A percentile compares a stretch with the other conserved stretches of the same genome.
These are phyloP conservation scores for Powellomyces hirtus DNA, from an alignment of 192 early-diverging fungal species.

Conservation along the genomic window DNA sequence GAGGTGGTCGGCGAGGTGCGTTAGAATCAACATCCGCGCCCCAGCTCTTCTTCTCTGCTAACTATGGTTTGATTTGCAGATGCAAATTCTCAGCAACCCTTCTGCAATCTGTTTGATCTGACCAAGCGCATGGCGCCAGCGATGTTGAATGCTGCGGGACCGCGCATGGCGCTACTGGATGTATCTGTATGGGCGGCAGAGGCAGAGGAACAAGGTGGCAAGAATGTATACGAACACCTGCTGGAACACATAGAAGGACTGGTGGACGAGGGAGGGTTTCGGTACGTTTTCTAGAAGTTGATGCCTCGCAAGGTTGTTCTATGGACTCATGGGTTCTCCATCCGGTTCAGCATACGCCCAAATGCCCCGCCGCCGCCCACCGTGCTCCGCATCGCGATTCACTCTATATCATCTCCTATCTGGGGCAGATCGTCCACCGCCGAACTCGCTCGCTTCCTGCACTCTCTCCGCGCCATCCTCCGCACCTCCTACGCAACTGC, in stretches of 20 bases:
- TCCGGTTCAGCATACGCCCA: conserved; percentile 9
- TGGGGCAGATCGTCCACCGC: conserved; percentile 62
- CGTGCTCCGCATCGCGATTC: conserved; percentile 76
- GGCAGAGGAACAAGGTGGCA: not conserved
- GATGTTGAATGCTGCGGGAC: conserved; percentile 44
- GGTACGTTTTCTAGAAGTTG: too few relatives aligned
- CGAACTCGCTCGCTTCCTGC: conserved; percentile 56
- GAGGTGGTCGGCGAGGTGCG: too few relatives aligned
- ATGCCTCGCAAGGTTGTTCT: too few relatives aligned
- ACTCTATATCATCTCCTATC: conserved; percentile 74
- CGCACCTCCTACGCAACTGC: conserved; percentile 72
- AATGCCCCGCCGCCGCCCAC: conserved; percentile 23
- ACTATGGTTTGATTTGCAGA: too few relatives aligned
- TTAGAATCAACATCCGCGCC: too few relatives aligned
- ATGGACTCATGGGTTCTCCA: too few relatives aligned
- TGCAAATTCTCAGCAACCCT: conserved; percentile 41
- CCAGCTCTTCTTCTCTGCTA: too few relatives aligned
- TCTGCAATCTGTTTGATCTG: conserved; percentile 83
- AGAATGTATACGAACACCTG: conserved; percentile 32
- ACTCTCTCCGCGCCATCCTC: conserved; percentile 72
- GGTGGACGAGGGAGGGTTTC: conserved; percentile 67
- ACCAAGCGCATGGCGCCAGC: conserved; percentile 69
- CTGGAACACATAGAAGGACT: conserved; percentile 50
- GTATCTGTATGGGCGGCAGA: conserved; percentile 8
- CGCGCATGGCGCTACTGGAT: conserved; percentile 26